Percentiles rank a stretch among this genome's conserved stretches.
Evolutionary conservation across 768 basidiomycete genomes (phyloP).

Genomic region (Mycena indigotica): DNA sequence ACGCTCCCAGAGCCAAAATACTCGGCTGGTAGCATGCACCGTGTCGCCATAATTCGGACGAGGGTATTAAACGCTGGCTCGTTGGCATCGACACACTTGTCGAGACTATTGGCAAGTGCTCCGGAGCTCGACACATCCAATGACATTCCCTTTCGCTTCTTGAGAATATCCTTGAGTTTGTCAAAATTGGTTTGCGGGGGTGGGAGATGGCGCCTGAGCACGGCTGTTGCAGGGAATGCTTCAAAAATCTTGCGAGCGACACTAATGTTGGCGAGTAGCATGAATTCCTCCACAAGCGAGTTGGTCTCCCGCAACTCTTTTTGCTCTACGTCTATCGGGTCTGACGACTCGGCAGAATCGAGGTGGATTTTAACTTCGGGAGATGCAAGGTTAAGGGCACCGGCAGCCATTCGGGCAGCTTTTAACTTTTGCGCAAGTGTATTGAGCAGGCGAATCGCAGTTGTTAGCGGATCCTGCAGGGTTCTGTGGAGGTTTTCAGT

Average conservation of each 20-base stretch:
- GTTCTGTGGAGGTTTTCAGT: conserved; percentile 46
- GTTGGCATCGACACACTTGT: conserved; percentile 78
- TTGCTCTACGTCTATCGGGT: conserved; percentile 96
- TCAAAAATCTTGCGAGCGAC: conserved; percentile 92
- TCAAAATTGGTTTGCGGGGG: conserved; percentile 95
- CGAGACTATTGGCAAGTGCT: conserved; percentile 84
- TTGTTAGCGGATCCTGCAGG: conserved; percentile 77
- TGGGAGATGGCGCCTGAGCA: conserved; percentile 89
- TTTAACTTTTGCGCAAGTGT: conserved; percentile 82
- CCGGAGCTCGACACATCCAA: conserved; percentile 92
- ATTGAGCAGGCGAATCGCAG: conserved; percentile 88
- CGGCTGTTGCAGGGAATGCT: conserved; percentile 93
- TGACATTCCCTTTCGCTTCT: conserved; percentile 79
- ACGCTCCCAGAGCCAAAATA: conserved; percentile 98
- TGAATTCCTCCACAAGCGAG: conserved; percentile 97
- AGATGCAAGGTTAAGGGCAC: conserved; percentile 96
- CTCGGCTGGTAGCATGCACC: conserved; percentile 98
- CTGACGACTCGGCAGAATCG: conserved; percentile 89
- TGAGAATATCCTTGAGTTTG: conserved; percentile 88
- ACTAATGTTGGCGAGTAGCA: conserved; percentile 95
- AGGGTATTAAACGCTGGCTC: conserved; percentile 95
- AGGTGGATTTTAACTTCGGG: conserved; percentile 98
- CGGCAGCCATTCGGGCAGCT: conserved; percentile 86
- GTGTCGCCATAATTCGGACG: conserved; percentile 97
- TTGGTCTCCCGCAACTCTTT: conserved; percentile 93